Evolutionary conservation across 148 eudicot genomes (phyloP).

Genomic region (Cornus controversa): DNA sequence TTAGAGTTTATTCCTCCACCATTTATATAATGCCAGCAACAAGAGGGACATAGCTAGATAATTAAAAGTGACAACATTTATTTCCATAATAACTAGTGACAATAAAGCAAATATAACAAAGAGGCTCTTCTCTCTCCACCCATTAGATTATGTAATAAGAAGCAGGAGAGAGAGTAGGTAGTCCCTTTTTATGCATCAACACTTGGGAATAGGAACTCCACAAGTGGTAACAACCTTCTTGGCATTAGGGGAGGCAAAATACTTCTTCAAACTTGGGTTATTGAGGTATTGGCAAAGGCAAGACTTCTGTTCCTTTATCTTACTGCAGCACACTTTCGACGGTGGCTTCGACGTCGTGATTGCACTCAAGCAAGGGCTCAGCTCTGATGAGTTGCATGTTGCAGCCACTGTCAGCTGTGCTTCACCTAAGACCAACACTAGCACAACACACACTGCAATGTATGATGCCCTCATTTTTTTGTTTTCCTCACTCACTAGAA

Average conservation of each 20-base stretch:
- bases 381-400: slow-evolving; percentile 42
- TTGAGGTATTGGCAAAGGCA: slow-evolving; percentile 62
- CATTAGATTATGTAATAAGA: background rate
- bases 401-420: slow-evolving; percentile 29
- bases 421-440: slow-evolving; percentile 29
- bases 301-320: slow-evolving; percentile 49
- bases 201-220: slow-evolving; percentile 54
- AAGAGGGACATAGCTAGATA: background rate
- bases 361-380: slow-evolving; percentile 40
- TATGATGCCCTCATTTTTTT: slow-evolving; percentile 7
- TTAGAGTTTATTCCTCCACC: no score
- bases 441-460: slow-evolving; percentile 14
- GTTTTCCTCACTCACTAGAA: background rate
- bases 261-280: slow-evolving; percentile 42
- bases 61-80: no score
- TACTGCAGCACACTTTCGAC: slow-evolving; percentile 41
- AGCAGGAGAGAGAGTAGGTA: background rate
- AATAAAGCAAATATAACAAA: background rate
- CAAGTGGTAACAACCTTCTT: slow-evolving; percentile 41
- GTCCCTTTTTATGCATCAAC: slow-evolving; percentile 21
- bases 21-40: no score
- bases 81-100: no score
- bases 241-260: slow-evolving; percentile 49
- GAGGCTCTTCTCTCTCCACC: background rate
- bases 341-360: slow-evolving; percentile 36